Base-by-base conservation (phyloP, 1,284 basidiomycete genomes). In the Pterulicium gracile region DNA sequence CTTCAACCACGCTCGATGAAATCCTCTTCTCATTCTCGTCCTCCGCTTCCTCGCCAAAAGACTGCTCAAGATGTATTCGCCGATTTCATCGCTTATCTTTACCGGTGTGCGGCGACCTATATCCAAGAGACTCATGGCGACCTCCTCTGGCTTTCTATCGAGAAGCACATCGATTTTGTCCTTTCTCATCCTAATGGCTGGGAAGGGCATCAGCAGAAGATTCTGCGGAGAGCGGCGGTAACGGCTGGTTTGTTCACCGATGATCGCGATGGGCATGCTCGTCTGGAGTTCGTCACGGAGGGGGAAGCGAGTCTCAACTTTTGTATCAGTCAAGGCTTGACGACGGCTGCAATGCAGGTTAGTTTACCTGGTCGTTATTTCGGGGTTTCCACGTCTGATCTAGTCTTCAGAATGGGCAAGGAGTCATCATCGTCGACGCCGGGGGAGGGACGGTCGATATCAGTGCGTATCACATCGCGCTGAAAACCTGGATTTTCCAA, bases 11-110 rank as follows among this genome's bases (percentile, higher is more conserved):
- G 62, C 15, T 54, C 66, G 32, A 56, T 49, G 43, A 53, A 54
- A 0, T 49, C 53, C 23, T 56, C 58, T 23, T 49, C 57, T 44
- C 48, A 54, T 4, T 55, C 63, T 4, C 55, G 76, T 3, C 70
- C 67, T 0, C 62, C 69, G 0, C 61, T 80, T 1, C 77, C 78
- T 0, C 43, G 52, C 1, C 61, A 66, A n/a, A 77, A 75, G 53
- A 62, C 61, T 0, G 63, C 66, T 1, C 54, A 69, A 0, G 66
- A 73, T 14, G 64, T 80, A 39, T 67, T 75, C 23, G 65, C 68
- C 0, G 79, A 81, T 50, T 77, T 77, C 49, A 57, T 79, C 43
- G 52, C 49, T 0, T 80, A 81, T 47, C 58, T 80, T 2, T 67
- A 62, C 43, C 22, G 54, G 1, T 76, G 75, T 47, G 63, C 71